phyloP scores from a whole-genome alignment of 805 yeast genomes.

The Ogataea parapolymorpha region DNA sequence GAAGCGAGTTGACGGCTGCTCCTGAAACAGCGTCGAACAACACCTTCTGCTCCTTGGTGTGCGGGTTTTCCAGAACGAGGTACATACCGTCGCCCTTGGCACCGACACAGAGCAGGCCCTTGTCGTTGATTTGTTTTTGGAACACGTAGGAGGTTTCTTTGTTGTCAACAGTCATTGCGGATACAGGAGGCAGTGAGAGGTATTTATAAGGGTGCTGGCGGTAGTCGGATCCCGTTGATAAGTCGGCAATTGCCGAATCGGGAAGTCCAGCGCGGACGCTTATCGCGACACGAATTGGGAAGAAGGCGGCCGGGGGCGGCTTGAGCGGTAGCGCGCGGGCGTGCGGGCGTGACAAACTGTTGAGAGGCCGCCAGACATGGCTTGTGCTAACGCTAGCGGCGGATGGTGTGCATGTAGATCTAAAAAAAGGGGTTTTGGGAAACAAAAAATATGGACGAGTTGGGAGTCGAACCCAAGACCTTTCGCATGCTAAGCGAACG shows the following conservation, averaged over 20 bases:
- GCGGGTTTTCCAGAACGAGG: conserved; percentile 40
- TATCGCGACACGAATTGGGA: neutral
- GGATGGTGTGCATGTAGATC: no score
- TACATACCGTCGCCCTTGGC: conserved; percentile 44
- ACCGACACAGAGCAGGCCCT: conserved; percentile 37
- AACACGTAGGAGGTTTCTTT: conserved; percentile 37
- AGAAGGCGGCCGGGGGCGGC: neutral
- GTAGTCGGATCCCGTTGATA: conserved; percentile 11
- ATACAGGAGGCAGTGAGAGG: neutral
- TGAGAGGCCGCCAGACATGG: no score
- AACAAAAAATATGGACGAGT: conserved; percentile 50
- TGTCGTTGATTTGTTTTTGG: conserved; percentile 39
- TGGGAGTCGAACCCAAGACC: conserved; percentile 79
- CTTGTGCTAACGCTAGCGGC: no score
- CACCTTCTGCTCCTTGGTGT: conserved; percentile 34
- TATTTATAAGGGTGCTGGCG: conserved; percentile 1
- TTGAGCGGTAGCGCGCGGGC: neutral
- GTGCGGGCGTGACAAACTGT: no score
- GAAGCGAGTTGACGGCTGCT: conserved; percentile 46
- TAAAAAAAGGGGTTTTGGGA: neutral
- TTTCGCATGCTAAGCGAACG: conserved; percentile 77
- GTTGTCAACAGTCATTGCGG: conserved; percentile 26
- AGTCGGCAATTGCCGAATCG: conserved; percentile 9
- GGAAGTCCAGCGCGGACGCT: conserved; percentile 2
- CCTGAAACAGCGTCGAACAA: conserved; percentile 44